A percentile compares a stretch with the other conserved stretches of the same genome.
phyloP scores from a whole-genome alignment of 1,139 yeast species.

The Suhomyces coccinellae region DNA sequence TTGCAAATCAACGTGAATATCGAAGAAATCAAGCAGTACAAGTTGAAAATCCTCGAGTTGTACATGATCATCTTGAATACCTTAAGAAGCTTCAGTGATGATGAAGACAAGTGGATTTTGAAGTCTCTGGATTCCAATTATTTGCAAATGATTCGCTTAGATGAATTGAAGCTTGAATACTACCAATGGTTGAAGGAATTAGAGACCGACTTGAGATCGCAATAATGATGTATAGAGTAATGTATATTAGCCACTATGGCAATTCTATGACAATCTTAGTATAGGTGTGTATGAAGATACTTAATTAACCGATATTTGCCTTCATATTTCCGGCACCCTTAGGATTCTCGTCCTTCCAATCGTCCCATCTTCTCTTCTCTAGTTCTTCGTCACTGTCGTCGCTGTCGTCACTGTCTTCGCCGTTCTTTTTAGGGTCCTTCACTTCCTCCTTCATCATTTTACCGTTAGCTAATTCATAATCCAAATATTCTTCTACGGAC shows the following conservation, averaged over 20 bases:
- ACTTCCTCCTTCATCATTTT: constrained; percentile 63
- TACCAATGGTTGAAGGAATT: constrained; percentile 37
- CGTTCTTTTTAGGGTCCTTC: constrained; percentile 25
- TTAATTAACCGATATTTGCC: constrained; percentile 63
- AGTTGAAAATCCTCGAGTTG: constrained; percentile 42
- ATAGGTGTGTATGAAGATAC: no score
- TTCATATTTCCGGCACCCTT: constrained; percentile 89
- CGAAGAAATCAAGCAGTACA: constrained; percentile 34
- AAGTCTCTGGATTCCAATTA: constrained; percentile 23
- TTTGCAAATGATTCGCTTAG: constrained; percentile 30
- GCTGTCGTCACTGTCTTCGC: constrained; percentile 34
- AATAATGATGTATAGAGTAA: constrained; percentile 5
- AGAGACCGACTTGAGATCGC: constrained; percentile 24
- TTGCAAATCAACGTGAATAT: constrained; percentile 6
- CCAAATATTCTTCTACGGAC: constrained; percentile 90
- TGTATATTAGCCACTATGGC: constrained; percentile 2
- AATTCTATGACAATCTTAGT: not conserved
- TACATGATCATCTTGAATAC: constrained; percentile 52
- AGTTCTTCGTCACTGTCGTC: constrained; percentile 51
- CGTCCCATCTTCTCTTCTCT: constrained; percentile 85
- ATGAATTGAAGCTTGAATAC: constrained; percentile 35
- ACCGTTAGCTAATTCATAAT: constrained; percentile 81
- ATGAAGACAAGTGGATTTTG: constrained; percentile 60
- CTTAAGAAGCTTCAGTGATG: constrained; percentile 43
- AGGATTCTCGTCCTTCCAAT: constrained; percentile 82